Evolutionary conservation across 2,329 filamentous ascomycete species (phyloP).

Genomic region (Colletotrichum agaves): DNA sequence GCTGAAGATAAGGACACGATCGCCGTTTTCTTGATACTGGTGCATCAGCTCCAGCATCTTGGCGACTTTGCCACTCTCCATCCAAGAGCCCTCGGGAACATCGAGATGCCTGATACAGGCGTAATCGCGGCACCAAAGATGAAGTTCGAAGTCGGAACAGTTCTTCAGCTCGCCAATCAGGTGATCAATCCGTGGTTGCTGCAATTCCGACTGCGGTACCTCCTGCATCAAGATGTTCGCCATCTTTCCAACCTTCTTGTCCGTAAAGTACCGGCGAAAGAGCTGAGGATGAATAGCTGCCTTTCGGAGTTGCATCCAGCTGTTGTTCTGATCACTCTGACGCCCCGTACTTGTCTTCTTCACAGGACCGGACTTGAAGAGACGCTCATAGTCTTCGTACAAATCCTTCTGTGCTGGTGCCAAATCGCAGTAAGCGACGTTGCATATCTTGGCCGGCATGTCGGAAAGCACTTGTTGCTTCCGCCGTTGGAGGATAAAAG

Average conservation of each 20-base stretch:
- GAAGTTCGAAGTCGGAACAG: constrained; percentile 73
- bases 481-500: constrained; percentile 92
- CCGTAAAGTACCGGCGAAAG: constrained; percentile 82
- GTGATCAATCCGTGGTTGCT: constrained; percentile 62
- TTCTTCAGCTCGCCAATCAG: constrained; percentile 66
- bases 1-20: constrained; percentile 90
- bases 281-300: constrained; percentile 92
- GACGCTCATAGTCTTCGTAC: constrained; percentile 73
- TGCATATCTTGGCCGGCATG: constrained; percentile 81
- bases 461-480: constrained; percentile 92
- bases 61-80: constrained; percentile 83
- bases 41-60: constrained; percentile 80
- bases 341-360: constrained; percentile 59
- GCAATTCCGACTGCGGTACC: constrained; percentile 65
- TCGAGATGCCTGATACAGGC: constrained; percentile 65
- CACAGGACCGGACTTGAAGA: constrained; percentile 72
- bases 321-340: constrained; percentile 70
- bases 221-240: constrained; percentile 79
- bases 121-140: constrained; percentile 72
- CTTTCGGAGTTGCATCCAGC: constrained; percentile 91
- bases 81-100: constrained; percentile 62
- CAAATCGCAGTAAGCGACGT: constrained; percentile 85
- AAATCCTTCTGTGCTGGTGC: constrained; percentile 76
- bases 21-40: constrained; percentile 80
- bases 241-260: constrained; percentile 81